Evolutionary conservation across 2,329 filamentous ascomycete genomes (phyloP).

Genomic region (Nannizziopsis barbatae): DNA sequence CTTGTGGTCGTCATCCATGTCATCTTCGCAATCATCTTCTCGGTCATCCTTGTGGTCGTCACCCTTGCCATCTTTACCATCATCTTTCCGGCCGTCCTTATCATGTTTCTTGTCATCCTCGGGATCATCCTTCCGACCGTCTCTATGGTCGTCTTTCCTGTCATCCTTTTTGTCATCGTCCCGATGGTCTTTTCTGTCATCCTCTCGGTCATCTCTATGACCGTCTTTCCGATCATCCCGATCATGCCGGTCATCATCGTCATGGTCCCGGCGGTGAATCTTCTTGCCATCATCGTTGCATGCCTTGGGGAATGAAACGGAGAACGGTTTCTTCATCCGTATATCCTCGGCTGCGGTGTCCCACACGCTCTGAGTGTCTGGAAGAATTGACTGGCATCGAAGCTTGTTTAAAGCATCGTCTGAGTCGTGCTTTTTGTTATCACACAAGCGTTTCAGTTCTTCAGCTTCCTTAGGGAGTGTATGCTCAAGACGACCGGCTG

Average conservation of each 20-base stretch:
- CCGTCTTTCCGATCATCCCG: neutral
- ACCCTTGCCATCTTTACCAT: too few relatives aligned
- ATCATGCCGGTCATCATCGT: too few relatives aligned
- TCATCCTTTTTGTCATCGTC: neutral
- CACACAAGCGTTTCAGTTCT: neutral
- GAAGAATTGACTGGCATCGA: constrained; percentile 5
- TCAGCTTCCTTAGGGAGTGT: neutral
- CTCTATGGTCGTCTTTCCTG: neutral
- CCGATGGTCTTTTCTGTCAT: neutral
- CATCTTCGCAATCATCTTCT: too few relatives aligned
- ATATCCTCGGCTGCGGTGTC: neutral
- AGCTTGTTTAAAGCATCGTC: neutral
- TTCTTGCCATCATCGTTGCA: neutral
- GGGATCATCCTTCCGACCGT: neutral
- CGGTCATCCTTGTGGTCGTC: too few relatives aligned
- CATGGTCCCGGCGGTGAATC: neutral
- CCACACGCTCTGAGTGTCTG: constrained; percentile 8
- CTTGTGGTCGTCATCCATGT: too few relatives aligned
- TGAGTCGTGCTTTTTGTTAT: neutral
- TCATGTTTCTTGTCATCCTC: neutral
- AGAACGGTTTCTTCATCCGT: neutral
- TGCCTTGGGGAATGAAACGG: constrained; percentile 1
- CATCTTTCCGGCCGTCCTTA: too few relatives aligned
- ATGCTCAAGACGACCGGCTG: neutral
- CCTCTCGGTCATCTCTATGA: neutral